These are phyloP conservation scores for Diaporthe capsici DNA, from an alignment of 2,329 filamentous ascomycete species.

Conservation along the genomic window DNA sequence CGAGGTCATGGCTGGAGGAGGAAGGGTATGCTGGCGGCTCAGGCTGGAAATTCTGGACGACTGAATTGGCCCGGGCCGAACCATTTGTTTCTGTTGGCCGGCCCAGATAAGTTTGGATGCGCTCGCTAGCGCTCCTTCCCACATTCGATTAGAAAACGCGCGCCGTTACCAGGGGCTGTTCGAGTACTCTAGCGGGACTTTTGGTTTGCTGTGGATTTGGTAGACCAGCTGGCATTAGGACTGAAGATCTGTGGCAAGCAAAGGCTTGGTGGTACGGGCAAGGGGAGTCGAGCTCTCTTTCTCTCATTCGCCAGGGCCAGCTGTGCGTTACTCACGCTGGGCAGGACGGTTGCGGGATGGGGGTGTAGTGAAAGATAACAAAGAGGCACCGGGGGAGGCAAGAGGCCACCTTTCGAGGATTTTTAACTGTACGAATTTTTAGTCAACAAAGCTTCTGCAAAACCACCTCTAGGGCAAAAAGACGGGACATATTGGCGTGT, in stretches of 20 bases:
- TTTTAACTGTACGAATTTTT: constrained; percentile 39
- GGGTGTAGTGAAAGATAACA: constrained; percentile 5
- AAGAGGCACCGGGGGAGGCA: background rate
- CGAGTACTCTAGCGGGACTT: constrained; percentile 27
- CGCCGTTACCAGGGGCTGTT: background rate
- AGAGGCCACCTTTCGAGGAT: constrained; percentile 23
- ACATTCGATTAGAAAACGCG: constrained; percentile 5
- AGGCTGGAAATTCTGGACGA: background rate
- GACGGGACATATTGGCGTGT: constrained; percentile 35
- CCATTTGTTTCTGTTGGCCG: constrained; percentile 22
- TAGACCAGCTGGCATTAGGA: constrained; percentile 14
- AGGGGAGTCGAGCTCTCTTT: constrained; percentile 10
- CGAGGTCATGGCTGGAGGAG: background rate
- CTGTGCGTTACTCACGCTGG: constrained; percentile 9
- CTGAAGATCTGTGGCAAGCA: constrained; percentile 2
- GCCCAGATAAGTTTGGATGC: constrained; percentile 23
- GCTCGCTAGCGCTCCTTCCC: background rate
- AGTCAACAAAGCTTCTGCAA: constrained; percentile 40
- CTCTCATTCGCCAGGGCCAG: background rate
- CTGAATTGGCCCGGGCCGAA: background rate
- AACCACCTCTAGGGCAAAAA: constrained; percentile 40
- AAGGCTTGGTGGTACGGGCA: constrained; percentile 6
- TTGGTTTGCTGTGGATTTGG: constrained; percentile 23
- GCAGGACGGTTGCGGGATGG: background rate
- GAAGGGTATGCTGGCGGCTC: background rate